These are phyloP conservation scores for Coprinopsis strossmayeri DNA, from an alignment of 768 basidiomycete species.

Conservation along the genomic window DNA sequence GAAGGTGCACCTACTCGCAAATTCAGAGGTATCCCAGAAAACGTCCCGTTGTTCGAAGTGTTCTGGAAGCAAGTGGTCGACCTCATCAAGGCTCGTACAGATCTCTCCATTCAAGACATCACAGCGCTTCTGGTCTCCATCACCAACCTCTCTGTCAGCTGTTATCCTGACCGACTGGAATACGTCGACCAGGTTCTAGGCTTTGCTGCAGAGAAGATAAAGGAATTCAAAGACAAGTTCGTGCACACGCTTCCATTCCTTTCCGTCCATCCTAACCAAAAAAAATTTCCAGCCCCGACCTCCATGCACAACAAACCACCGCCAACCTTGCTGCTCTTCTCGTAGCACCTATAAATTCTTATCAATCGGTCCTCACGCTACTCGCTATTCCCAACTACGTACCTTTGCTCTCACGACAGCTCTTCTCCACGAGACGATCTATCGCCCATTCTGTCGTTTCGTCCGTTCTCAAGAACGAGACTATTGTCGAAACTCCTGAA, in stretches of 20 bases:
- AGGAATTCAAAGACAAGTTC: slow-evolving; percentile 78
- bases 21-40: slow-evolving; percentile 92
- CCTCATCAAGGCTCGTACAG: slow-evolving; percentile 97
- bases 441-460: slow-evolving; percentile 95
- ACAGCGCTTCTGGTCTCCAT: slow-evolving; percentile 94
- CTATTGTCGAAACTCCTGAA: slow-evolving; percentile 86
- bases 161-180: slow-evolving; percentile 94
- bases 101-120: slow-evolving; percentile 95
- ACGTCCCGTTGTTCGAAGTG: slow-evolving; percentile 94
- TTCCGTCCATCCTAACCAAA: no score
- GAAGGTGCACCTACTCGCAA: slow-evolving; percentile 58
- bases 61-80: slow-evolving; percentile 99
- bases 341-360: slow-evolving; percentile 91
- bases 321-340: slow-evolving; percentile 88
- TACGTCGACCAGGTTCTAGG: slow-evolving; percentile 95
- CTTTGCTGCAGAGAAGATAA: slow-evolving; percentile 82
- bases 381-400: slow-evolving; percentile 91
- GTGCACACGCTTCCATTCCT: slow-evolving; percentile 9
- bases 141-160: slow-evolving; percentile 90
- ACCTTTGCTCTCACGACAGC: slow-evolving; percentile 75
- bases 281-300: slow-evolving; percentile 63
- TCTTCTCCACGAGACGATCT: slow-evolving; percentile 84
- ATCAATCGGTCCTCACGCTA: slow-evolving; percentile 94
- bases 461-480: slow-evolving; percentile 94
- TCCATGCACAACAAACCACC: slow-evolving; percentile 83